A percentile compares a stretch with the other conserved stretches of the same genome.
Evolutionary conservation across 495 filamentous ascomycete species (phyloP).

Genomic region (Neurospora hispaniola): DNA sequence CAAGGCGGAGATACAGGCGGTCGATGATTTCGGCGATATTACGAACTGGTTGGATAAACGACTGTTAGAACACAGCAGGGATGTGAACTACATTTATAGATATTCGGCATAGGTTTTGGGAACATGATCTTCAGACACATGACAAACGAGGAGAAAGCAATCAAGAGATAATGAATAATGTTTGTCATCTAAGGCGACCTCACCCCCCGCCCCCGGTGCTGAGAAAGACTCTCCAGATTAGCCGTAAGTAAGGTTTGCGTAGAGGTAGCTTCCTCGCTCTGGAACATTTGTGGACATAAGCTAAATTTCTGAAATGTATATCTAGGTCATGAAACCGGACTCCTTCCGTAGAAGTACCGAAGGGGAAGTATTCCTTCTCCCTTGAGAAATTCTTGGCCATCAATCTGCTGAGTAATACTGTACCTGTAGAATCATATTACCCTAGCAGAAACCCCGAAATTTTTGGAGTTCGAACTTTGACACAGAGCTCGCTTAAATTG

Average conservation of each 20-base stretch:
- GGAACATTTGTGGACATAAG: too few species aligned
- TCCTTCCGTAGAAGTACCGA: background rate
- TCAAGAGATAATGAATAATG: background rate
- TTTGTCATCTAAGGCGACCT: too few species aligned
- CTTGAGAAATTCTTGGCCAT: too few species aligned
- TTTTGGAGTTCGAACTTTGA: background rate
- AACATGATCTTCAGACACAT: background rate
- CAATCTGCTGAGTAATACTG: background rate
- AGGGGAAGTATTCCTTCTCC: too few species aligned
- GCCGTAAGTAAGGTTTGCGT: too few species aligned
- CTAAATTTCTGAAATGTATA: too few species aligned
- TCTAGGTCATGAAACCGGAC: background rate
- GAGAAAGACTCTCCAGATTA: background rate
- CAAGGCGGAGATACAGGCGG: constrained; percentile 83
- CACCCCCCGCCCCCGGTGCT: background rate
- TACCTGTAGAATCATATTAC: background rate
- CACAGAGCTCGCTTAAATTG: background rate
- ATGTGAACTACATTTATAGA: background rate
- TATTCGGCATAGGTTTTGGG: background rate
- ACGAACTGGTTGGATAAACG: constrained; percentile 53
- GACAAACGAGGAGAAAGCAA: background rate
- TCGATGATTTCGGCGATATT: constrained; percentile 53
- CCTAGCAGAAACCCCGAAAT: background rate
- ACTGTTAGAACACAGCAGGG: constrained; percentile 8
- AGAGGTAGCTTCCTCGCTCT: background rate